A percentile compares a stretch with the other conserved stretches of the same genome.
These are phyloP conservation scores for Globisporangium parvum DNA, from an alignment of 352 stramenopile genomes.

Conservation along the genomic window DNA sequence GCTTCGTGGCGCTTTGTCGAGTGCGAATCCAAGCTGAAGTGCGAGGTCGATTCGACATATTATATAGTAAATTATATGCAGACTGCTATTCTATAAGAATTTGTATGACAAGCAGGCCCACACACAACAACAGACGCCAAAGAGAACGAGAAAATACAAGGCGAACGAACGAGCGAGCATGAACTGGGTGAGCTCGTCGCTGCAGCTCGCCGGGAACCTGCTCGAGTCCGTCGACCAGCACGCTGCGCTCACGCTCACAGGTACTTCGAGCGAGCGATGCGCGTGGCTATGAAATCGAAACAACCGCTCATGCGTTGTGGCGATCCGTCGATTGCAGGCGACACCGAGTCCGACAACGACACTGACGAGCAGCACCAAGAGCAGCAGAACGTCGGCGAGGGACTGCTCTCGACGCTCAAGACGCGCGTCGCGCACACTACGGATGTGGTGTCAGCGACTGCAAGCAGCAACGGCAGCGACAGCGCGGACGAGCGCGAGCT, in stretches of 20 bases:
- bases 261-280: slow-evolving; percentile 7
- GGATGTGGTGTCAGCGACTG: slow-evolving; percentile 11
- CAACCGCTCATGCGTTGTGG: slow-evolving; percentile 2
- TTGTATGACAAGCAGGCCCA: no score
- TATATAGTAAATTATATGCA: no score
- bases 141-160: background rate
- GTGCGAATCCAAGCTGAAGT: background rate
- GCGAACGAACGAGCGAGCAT: slow-evolving; percentile 18
- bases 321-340: slow-evolving; percentile 9
- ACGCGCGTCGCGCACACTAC: slow-evolving; percentile 11
- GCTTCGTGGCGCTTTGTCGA: background rate
- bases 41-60: no score
- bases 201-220: slow-evolving; percentile 72
- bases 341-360: slow-evolving; percentile 2
- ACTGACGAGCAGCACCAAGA: background rate
- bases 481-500: background rate
- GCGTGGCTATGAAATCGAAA: background rate
- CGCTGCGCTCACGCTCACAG: slow-evolving; percentile 61
- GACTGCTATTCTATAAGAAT: no score
- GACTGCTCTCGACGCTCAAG: slow-evolving; percentile 4
- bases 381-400: slow-evolving; percentile 1
- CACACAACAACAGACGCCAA: no score
- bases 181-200: slow-evolving; percentile 83
- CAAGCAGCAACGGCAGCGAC: slow-evolving; percentile 7
- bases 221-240: slow-evolving; percentile 86